Evolutionary conservation across 139 green algal genomes (phyloP).

Genomic region (Yamagishiella unicocca): DNA sequence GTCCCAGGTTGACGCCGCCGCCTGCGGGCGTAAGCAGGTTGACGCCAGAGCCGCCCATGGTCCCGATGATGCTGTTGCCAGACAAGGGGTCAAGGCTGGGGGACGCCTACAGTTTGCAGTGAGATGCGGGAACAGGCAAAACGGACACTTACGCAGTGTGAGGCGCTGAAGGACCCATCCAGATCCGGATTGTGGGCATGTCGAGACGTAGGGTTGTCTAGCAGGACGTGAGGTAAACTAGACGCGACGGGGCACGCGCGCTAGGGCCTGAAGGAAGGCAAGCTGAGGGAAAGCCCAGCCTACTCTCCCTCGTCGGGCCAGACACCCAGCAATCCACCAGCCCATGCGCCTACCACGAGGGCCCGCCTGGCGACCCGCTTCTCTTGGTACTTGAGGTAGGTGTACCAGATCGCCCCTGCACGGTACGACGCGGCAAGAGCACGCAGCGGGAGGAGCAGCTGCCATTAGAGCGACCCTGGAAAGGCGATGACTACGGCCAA

Average conservation of each 20-base stretch:
- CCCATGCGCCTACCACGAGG: neutral
- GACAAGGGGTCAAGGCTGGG: constrained; percentile 20
- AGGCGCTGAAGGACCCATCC: too few relatives aligned
- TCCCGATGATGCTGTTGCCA: neutral
- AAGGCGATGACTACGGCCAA: neutral
- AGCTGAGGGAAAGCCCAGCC: too few relatives aligned
- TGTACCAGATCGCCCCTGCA: constrained; percentile 35
- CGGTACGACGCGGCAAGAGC: neutral
- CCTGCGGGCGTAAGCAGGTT: too few relatives aligned
- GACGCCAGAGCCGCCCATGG: neutral
- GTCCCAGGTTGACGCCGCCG: too few relatives aligned
- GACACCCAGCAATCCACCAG: neutral
- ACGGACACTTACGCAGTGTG: too few relatives aligned
- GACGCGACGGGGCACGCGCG: too few relatives aligned
- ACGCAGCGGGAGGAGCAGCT: neutral
- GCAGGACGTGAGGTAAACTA: neutral
- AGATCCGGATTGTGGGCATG: too few relatives aligned
- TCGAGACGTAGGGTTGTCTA: neutral
- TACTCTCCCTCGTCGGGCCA: neutral
- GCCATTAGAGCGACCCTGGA: too few relatives aligned
- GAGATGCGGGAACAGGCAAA: too few relatives aligned
- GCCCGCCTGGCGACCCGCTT: neutral
- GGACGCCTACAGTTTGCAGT: neutral
- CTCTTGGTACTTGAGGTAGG: constrained; percentile 39
- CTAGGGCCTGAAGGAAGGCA: neutral